Conservation (phyloP, 2,329 filamentous ascomycete genomes). For the Neocucurbitaria cava region DNA sequence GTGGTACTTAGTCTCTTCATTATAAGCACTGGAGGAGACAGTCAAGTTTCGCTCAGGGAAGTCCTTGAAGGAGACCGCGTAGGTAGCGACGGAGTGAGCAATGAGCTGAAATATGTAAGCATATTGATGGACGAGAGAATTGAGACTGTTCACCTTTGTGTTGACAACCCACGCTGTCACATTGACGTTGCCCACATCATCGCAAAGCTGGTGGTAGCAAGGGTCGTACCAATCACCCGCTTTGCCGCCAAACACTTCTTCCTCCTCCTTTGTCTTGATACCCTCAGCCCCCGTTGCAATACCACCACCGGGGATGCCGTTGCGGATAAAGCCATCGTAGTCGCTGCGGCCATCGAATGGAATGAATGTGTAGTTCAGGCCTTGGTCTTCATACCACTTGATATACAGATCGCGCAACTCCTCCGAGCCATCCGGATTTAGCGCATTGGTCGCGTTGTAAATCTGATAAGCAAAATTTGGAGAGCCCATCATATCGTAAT, state of each 20-base stretch:
- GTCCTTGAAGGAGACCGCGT: conserved; percentile 43
- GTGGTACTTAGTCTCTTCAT: conserved; percentile 37
- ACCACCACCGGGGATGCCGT: conserved; percentile 50
- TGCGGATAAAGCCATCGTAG: conserved; percentile 51
- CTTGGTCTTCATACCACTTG: conserved; percentile 46
- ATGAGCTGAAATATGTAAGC: conserved; percentile 36
- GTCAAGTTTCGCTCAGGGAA: conserved; percentile 41
- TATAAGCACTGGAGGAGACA: conserved; percentile 26
- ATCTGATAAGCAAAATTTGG: conserved; percentile 51
- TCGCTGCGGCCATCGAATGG: conserved; percentile 51
- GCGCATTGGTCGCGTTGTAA: conserved; percentile 49
- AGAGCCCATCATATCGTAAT: conserved; percentile 54
- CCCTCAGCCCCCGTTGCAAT: conserved; percentile 52
- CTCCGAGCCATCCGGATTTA: conserved; percentile 47
- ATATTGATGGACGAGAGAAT: too few relatives aligned
- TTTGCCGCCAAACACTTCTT: conserved; percentile 46
- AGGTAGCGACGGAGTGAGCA: conserved; percentile 47
- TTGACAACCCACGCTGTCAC: conserved; percentile 49
- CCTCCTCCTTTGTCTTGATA: conserved; percentile 50
- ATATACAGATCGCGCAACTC: conserved; percentile 49
- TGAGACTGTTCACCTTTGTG: conserved; percentile 43
- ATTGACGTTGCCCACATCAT: conserved; percentile 49
- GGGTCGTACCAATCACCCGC: conserved; percentile 49
- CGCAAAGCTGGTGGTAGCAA: conserved; percentile 51
- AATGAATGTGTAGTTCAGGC: conserved; percentile 48